Evolutionary conservation across 345 rosid species (phyloP), one percentile per base, ranked within the genome.

Genomic region (Gossypium turneri): DNA sequence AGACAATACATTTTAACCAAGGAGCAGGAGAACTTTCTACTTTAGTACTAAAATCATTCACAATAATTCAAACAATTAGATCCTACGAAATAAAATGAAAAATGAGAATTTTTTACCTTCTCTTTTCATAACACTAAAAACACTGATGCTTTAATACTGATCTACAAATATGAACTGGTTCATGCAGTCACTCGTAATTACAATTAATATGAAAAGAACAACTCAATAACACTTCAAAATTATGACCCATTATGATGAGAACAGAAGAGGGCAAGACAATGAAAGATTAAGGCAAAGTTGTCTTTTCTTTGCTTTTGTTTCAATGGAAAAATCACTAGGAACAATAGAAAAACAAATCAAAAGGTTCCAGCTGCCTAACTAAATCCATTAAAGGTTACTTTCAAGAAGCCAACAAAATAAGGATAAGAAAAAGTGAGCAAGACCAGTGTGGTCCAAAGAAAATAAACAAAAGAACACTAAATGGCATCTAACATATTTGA

Each of bases 401-500:
- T 74, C 87, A 75, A 25, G 70, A 73, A 44, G 41, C 9, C 70
- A 71, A 62, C 45, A 44, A 24, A 64, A 65, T 34, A 65, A 44
- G 51, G 57, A 71, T 27, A 11, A 16, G 2, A 50, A 43, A 62
- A 71, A 80, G 76, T 38, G 69, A 80, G 74, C 72, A 79, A 29
- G 38, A 73, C 56, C 48, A 59, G 8, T 20, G 83, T 75, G 89
- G 87, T 64, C 89, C 86, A 51, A 34, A 47, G 19, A 17, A 53
- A 7, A 9, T 19, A 34, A 10, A 2, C 16, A 15, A 1, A 47
- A 41, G 19, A 64, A 11, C 25, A 0, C 56, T 29, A 45, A 19
- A 19, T 57, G 22, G 73, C 56, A 50, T 56, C 67, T 2, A 13
- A 20, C 51, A 38, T 51, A 41, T 24, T 74, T 56, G 67, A 80